These are phyloP conservation scores for Pichia exigua DNA, from an alignment of 805 yeast species.

Conservation along the genomic window DNA sequence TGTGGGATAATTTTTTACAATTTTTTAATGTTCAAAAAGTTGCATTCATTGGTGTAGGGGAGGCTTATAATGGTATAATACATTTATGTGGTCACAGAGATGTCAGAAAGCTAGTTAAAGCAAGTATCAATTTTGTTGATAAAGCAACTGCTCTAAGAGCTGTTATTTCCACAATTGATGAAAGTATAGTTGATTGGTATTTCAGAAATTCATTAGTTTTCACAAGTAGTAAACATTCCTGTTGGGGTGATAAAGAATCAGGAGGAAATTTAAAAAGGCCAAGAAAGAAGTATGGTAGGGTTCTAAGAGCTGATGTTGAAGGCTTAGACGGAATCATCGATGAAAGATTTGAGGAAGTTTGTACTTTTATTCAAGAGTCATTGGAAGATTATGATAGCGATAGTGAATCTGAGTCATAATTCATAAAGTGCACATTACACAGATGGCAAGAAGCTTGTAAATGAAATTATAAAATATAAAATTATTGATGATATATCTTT, in stretches of 20 bases:
- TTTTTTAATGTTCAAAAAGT: conserved; percentile 66
- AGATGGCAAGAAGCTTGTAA: no score
- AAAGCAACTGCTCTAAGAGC: conserved; percentile 62
- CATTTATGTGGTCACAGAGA: conserved; percentile 82
- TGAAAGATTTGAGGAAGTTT: conserved; percentile 78
- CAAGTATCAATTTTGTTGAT: conserved; percentile 63
- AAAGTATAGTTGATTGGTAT: conserved; percentile 86
- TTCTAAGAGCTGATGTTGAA: conserved; percentile 62
- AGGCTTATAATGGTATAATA: conserved; percentile 78
- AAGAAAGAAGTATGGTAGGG: conserved; percentile 86
- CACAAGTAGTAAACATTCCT: conserved; percentile 63
- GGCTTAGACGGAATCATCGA: conserved; percentile 70
- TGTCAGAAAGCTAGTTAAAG: conserved; percentile 53
- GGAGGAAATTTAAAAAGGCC: conserved; percentile 49
- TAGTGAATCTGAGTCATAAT: conserved; percentile 17
- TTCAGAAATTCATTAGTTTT: conserved; percentile 78
- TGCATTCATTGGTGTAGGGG: conserved; percentile 83
- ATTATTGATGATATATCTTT: no score
- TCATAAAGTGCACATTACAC: not conserved
- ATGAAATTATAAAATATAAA: not conserved
- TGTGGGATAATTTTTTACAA: conserved; percentile 88
- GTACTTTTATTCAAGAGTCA: conserved; percentile 75
- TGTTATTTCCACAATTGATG: conserved; percentile 81
- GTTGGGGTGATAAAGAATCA: conserved; percentile 53
- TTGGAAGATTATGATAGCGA: conserved; percentile 57